Percentiles rank a stretch among this genome's conserved stretches.
These are phyloP conservation scores for Brachypodium distachyon DNA, from an alignment of 202 grass and related monocot species.

Conservation along the genomic window DNA sequence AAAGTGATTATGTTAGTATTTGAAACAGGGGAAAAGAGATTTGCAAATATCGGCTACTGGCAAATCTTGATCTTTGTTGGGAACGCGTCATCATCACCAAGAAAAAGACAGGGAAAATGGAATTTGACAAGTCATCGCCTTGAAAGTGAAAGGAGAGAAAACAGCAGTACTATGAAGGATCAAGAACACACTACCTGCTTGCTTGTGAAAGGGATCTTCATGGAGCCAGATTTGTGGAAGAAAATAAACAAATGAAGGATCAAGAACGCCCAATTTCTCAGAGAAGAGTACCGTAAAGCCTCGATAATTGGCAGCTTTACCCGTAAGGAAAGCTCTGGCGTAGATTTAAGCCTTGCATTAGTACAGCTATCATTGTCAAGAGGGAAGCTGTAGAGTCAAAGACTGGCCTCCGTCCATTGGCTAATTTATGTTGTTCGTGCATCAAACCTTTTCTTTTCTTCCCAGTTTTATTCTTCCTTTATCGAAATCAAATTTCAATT, in stretches of 20 bases:
- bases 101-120: not conserved
- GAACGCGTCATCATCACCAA: not conserved
- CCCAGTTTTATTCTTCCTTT: not conserved
- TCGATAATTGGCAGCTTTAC: constrained; percentile 15
- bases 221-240: too few species aligned
- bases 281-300: not conserved
- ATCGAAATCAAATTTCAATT: not conserved
- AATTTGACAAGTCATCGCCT: not conserved
- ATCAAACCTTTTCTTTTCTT: not conserved
- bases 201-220: constrained; percentile 14
- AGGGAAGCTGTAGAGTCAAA: not conserved
- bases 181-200: not conserved
- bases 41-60: not conserved
- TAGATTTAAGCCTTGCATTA: not conserved
- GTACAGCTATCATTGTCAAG: constrained; percentile 5
- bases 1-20: not conserved
- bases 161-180: not conserved
- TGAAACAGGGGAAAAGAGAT: too few species aligned
- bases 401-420: not conserved
- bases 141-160: not conserved
- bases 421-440: not conserved
- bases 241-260: too few species aligned
- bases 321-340: not conserved
- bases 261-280: not conserved
- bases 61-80: not conserved